Evolutionary conservation across 2,329 filamentous ascomycete genomes (phyloP).

Genomic region (Neofusicoccum parvum): DNA sequence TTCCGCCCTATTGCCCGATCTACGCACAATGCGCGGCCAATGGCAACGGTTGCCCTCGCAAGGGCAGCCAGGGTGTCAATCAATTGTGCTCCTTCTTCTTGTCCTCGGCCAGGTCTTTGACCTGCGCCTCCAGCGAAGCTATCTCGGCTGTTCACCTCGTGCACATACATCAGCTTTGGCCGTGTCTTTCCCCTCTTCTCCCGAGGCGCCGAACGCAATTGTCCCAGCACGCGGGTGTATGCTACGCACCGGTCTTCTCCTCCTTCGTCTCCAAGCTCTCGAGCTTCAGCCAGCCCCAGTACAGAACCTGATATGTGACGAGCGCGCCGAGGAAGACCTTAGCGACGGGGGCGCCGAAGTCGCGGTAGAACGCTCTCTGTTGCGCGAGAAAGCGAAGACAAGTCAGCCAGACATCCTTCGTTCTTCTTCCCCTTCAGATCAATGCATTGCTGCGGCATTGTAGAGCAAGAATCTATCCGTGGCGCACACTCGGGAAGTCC

Average conservation of each 20-base stretch:
- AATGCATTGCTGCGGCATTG: background rate
- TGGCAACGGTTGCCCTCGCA: too few species aligned
- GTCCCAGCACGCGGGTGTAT: background rate
- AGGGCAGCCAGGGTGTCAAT: background rate
- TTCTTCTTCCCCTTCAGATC: background rate
- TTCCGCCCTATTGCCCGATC: too few species aligned
- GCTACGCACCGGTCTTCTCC: constrained; percentile 56
- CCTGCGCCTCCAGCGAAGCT: constrained; percentile 11
- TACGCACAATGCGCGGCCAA: background rate
- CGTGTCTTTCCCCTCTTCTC: background rate
- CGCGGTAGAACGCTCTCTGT: constrained; percentile 72
- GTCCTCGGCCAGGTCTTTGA: background rate
- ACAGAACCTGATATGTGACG: constrained; percentile 76
- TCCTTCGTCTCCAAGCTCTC: constrained; percentile 70
- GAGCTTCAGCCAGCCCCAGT: constrained; percentile 74
- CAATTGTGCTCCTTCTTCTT: background rate
- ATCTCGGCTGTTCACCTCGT: constrained; percentile 9
- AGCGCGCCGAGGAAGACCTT: constrained; percentile 76
- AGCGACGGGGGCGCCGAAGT: constrained; percentile 70
- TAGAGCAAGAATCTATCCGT: background rate
- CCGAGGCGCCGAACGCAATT: background rate
- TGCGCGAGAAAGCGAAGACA: background rate
- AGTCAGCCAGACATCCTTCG: background rate
- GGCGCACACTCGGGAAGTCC: background rate
- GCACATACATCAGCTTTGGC: constrained; percentile 2